A percentile compares a stretch with the other conserved stretches of the same genome.
Conservation (phyloP, 2,329 filamentous ascomycete genomes). For the Tolypocladium amazonense region DNA sequence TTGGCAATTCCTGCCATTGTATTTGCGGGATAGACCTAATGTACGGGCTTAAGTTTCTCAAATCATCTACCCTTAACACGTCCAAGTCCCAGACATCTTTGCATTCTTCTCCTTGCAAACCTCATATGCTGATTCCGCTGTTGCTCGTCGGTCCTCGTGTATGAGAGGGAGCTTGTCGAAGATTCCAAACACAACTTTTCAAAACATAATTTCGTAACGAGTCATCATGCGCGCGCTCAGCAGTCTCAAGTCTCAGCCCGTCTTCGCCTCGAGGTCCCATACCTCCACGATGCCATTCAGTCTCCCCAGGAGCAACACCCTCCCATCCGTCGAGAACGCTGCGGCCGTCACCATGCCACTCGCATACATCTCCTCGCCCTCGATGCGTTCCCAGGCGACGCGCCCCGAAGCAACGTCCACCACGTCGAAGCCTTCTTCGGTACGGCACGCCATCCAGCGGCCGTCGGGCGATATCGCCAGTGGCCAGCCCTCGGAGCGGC, state of each 20-base stretch:
- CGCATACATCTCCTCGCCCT: conserved; percentile 1
- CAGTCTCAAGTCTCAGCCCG: neutral
- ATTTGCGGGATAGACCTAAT: too few species aligned
- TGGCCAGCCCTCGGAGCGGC: conserved; percentile 27
- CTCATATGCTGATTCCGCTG: too few species aligned
- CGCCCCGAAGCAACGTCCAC: conserved; percentile 24
- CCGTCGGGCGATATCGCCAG: conserved; percentile 27
- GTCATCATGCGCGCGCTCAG: neutral
- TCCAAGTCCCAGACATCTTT: too few species aligned
- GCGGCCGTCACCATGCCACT: conserved; percentile 22
- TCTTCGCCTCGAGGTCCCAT: conserved; percentile 16
- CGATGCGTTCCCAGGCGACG: conserved; percentile 15
- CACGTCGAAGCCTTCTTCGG: conserved; percentile 29
- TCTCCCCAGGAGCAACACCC: conserved; percentile 19
- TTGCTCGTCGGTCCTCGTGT: too few species aligned
- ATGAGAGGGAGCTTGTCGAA: too few species aligned
- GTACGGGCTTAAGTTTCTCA: too few species aligned
- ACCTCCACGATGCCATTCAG: conserved; percentile 23
- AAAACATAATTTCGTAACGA: too few species aligned
- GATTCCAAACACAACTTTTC: too few species aligned
- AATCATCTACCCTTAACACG: too few species aligned
- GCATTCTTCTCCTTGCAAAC: too few species aligned
- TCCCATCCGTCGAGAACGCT: conserved; percentile 21
- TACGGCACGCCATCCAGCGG: conserved; percentile 25
- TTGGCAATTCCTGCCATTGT: too few species aligned